A percentile compares a stretch with the other conserved stretches of the same genome.
phyloP scores from a whole-genome alignment of 2,329 filamentous ascomycete genomes.

The Emmonsiellopsis sp. region DNA sequence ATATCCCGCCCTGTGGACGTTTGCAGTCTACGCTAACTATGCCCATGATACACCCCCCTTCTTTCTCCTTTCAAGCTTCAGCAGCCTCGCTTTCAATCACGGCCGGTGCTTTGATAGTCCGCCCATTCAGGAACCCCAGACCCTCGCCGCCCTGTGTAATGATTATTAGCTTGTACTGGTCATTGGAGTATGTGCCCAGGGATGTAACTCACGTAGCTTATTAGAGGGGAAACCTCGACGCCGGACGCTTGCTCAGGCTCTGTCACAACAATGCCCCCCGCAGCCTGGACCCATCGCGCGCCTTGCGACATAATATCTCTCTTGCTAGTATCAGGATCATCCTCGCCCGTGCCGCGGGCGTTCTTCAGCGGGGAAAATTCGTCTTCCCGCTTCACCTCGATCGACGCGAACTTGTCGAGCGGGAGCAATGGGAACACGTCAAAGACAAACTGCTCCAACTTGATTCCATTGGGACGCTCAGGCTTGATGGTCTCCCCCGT shows the following conservation, averaged over 20 bases:
- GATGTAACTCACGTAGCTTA: constrained; percentile 75
- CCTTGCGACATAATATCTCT: constrained; percentile 85
- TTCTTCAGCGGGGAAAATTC: constrained; percentile 99
- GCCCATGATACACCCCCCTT: not conserved
- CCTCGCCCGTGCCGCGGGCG: constrained; percentile 70
- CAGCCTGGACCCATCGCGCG: constrained; percentile 70
- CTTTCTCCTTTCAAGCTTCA: constrained; percentile 14
- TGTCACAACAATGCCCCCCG: constrained; percentile 64
- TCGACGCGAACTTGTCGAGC: constrained; percentile 82
- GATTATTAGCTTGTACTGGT: constrained; percentile 10
- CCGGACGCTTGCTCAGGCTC: constrained; percentile 52
- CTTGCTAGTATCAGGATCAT: constrained; percentile 89
- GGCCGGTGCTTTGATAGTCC: constrained; percentile 53
- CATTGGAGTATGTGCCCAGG: not conserved
- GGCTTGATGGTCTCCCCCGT: constrained; percentile 78
- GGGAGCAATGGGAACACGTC: constrained; percentile 89
- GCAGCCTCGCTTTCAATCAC: constrained; percentile 51
- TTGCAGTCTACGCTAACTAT: no score
- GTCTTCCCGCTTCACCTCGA: constrained; percentile 93
- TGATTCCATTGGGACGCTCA: constrained; percentile 93
- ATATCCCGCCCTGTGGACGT: no score
- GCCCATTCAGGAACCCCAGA: constrained; percentile 49
- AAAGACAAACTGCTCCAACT: constrained; percentile 98
- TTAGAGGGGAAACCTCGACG: constrained; percentile 82
- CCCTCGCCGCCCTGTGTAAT: constrained; percentile 49